These are phyloP conservation scores for Trichoderma oligosporum DNA, from an alignment of 2,329 filamentous ascomycete genomes.

Conservation along the genomic window DNA sequence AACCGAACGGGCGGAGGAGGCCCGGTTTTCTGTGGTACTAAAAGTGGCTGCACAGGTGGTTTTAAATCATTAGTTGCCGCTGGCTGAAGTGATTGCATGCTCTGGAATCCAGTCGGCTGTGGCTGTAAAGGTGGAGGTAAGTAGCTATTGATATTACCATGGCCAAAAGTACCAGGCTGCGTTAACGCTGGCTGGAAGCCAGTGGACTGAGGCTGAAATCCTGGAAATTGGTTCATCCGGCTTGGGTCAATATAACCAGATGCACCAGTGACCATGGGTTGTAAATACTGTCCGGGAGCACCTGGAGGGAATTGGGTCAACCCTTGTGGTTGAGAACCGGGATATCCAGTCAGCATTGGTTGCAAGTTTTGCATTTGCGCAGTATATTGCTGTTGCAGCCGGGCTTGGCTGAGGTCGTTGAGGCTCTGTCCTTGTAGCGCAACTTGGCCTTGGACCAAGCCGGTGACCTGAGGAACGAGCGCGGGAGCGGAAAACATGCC, in stretches of 20 bases:
- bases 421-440: slow-evolving; percentile 74
- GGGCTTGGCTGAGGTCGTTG: slow-evolving; percentile 65
- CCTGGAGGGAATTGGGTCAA: slow-evolving; percentile 39
- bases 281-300: slow-evolving; percentile 38
- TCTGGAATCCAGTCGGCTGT: slow-evolving; percentile 52
- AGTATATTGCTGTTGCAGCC: slow-evolving; percentile 59
- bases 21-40: slow-evolving; percentile 49
- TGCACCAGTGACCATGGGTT: slow-evolving; percentile 49
- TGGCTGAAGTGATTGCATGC: slow-evolving; percentile 44
- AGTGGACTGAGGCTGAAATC: slow-evolving; percentile 60
- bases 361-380: slow-evolving; percentile 43
- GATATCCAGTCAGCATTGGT: slow-evolving; percentile 37
- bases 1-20: slow-evolving; percentile 87
- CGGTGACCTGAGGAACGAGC: slow-evolving; percentile 81
- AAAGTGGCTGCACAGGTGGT: slow-evolving; percentile 41
- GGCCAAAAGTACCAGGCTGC: slow-evolving; percentile 49
- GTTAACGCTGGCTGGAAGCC: slow-evolving; percentile 50
- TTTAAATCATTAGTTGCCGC: slow-evolving; percentile 51
- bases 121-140: slow-evolving; percentile 59
- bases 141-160: slow-evolving; percentile 52
- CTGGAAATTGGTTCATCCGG: slow-evolving; percentile 40
- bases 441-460: slow-evolving; percentile 57
- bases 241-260: slow-evolving; percentile 38
- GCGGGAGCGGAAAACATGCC: slow-evolving; percentile 70
- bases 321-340: slow-evolving; percentile 34